Conservation (phyloP, 148 eudicot genomes). For the Beta vulgaris region DNA sequence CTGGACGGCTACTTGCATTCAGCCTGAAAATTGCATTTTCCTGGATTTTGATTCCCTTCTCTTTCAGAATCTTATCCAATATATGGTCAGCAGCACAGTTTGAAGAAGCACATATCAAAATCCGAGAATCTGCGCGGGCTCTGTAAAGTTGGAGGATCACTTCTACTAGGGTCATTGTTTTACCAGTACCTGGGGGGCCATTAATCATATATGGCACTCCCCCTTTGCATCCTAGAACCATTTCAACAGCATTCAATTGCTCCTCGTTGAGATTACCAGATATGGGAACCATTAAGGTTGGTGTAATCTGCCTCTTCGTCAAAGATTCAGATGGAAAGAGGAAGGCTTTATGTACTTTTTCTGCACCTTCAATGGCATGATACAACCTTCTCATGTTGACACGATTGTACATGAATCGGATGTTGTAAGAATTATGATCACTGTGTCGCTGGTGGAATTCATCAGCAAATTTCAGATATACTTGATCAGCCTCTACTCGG, state of each 20-base stretch:
- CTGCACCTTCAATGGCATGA: slow-evolving; percentile 70
- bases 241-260: slow-evolving; percentile 56
- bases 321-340: slow-evolving; percentile 52
- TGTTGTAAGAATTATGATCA: slow-evolving; percentile 46
- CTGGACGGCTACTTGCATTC: slow-evolving; percentile 71
- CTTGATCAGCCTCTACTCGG: slow-evolving; percentile 94
- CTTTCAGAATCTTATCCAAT: slow-evolving; percentile 48
- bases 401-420: slow-evolving; percentile 69
- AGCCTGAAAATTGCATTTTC: slow-evolving; percentile 62
- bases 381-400: slow-evolving; percentile 63
- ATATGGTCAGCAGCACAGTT: slow-evolving; percentile 90
- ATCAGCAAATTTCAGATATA: slow-evolving; percentile 51
- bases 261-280: slow-evolving; percentile 65
- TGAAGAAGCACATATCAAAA: slow-evolving; percentile 90
- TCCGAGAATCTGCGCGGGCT: slow-evolving; percentile 23
- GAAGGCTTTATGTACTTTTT: slow-evolving; percentile 40
- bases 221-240: slow-evolving; percentile 69
- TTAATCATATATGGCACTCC: slow-evolving; percentile 79
- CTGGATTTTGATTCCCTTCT: slow-evolving; percentile 27
- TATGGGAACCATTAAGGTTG: slow-evolving; percentile 39
- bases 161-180: slow-evolving; percentile 79
- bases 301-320: slow-evolving; percentile 38
- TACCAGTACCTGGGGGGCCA: slow-evolving; percentile 98
- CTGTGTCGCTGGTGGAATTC: slow-evolving; percentile 48
- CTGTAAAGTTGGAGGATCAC: slow-evolving; percentile 67